Evolutionary conservation across 1,284 basidiomycete species (phyloP).

Genomic region (Xanthoconium separans): DNA sequence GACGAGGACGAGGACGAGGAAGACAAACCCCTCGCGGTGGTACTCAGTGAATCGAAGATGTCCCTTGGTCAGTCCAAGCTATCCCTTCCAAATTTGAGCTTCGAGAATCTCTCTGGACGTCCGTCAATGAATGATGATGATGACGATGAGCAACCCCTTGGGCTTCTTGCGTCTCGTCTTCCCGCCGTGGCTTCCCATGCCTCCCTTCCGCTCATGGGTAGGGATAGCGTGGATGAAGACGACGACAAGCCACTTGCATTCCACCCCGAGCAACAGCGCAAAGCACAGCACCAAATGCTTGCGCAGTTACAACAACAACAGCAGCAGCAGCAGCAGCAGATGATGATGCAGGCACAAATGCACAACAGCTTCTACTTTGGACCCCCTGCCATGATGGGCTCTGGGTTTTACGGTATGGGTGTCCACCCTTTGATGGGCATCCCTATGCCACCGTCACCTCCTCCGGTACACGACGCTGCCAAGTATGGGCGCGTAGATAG

Average conservation of each 20-base stretch:
- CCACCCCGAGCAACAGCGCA: constrained; percentile 74
- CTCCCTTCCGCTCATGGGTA: constrained; percentile 23
- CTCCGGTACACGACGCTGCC: constrained; percentile 57
- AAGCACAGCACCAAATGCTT: constrained; percentile 69
- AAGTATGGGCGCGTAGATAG: constrained; percentile 73
- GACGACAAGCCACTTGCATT: constrained; percentile 61
- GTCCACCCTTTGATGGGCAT: constrained; percentile 50
- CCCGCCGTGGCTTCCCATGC: constrained; percentile 24
- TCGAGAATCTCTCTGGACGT: constrained; percentile 37
- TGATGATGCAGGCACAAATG: constrained; percentile 77
- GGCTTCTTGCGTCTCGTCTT: constrained; percentile 40
- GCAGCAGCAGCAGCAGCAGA: constrained; percentile 60
- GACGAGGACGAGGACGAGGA: constrained; percentile 48
- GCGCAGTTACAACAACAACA: constrained; percentile 59
- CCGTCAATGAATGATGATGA: constrained; percentile 36
- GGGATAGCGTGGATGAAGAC: constrained; percentile 40
- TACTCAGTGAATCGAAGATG: constrained; percentile 54
- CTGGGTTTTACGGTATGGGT: constrained; percentile 53
- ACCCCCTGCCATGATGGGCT: constrained; percentile 60
- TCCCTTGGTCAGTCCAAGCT: constrained; percentile 48
- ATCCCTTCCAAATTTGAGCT: constrained; percentile 45
- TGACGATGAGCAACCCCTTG: constrained; percentile 65
- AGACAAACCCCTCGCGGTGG: constrained; percentile 64
- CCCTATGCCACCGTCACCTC: constrained; percentile 54
- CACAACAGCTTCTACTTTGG: constrained; percentile 72